Conservation (phyloP, 2,329 filamentous ascomycete species). For the Ambrosiella xylebori region DNA sequence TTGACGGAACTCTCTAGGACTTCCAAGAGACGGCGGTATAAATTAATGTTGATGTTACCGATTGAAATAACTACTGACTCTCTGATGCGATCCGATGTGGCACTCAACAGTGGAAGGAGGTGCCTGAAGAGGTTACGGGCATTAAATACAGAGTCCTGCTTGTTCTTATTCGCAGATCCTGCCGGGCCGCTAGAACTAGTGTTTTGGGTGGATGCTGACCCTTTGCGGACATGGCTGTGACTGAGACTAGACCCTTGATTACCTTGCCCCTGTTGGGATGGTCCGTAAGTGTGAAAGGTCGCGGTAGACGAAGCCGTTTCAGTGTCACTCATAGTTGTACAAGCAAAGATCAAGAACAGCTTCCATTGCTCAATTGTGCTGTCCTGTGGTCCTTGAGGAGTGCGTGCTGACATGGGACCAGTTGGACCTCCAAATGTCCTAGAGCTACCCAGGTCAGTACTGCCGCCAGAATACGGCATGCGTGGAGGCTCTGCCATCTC, state of each 20-base stretch:
- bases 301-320: constrained; percentile 39
- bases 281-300: constrained; percentile 2
- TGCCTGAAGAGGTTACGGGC: constrained; percentile 81
- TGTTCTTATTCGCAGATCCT: background rate
- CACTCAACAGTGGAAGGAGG: constrained; percentile 72
- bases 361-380: constrained; percentile 96
- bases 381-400: constrained; percentile 59
- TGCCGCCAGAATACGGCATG: constrained; percentile 40
- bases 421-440: constrained; percentile 19
- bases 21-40: constrained; percentile 80
- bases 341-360: constrained; percentile 89
- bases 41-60: constrained; percentile 85
- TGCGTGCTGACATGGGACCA: constrained; percentile 25
- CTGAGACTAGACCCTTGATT: background rate
- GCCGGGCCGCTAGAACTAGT: constrained; percentile 18
- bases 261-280: background rate
- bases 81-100: constrained; percentile 61
- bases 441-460: constrained; percentile 36
- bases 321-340: constrained; percentile 78
- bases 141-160: constrained; percentile 61
- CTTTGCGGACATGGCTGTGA: constrained; percentile 62
- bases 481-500: constrained; percentile 57
- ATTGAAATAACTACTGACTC: constrained; percentile 83
- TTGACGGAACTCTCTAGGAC: constrained; percentile 75
- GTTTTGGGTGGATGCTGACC: constrained; percentile 48